Conservation (phyloP, 805 yeast genomes). For the Barnettozyma sucrosica region DNA sequence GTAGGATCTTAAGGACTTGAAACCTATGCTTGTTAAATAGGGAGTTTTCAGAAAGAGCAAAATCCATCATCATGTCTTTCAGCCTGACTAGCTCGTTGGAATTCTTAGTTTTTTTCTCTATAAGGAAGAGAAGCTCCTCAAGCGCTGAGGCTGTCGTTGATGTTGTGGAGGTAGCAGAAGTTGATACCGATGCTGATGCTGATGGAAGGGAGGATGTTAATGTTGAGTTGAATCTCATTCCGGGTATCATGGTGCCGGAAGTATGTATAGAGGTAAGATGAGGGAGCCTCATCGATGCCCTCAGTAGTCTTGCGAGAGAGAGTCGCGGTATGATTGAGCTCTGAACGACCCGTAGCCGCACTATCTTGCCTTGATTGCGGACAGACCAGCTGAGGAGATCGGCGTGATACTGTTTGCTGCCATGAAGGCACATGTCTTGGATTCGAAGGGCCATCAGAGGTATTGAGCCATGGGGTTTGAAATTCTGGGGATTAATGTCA, state of each 20-base stretch:
- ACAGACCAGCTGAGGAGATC: constrained; percentile 9
- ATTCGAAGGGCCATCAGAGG: constrained; percentile 5
- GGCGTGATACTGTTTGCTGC: constrained; percentile 8
- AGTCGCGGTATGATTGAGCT: constrained; percentile 5
- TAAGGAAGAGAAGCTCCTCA: not conserved
- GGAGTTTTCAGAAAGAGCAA: not conserved
- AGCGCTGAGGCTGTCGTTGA: not conserved
- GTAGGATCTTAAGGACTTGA: constrained; percentile 5
- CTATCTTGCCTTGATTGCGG: constrained; percentile 1
- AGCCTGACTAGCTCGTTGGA: constrained; percentile 1
- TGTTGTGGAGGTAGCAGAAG: not conserved
- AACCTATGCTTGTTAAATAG: constrained; percentile 1
- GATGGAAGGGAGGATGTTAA: not conserved
- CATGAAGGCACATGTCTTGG: constrained; percentile 2
- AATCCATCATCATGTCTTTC: not conserved
- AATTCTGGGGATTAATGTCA: not conserved
- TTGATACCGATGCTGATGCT: not conserved
- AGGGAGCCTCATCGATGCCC: not conserved
- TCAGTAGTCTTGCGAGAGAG: not conserved
- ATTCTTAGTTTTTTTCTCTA: constrained; percentile 4
- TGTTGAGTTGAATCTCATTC: constrained; percentile 4
- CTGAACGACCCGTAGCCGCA: not conserved
- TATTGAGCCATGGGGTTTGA: not conserved
- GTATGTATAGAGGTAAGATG: not conserved
- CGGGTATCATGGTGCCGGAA: not conserved